Evolutionary conservation across 495 filamentous ascomycete species (phyloP).

Genomic region (Penicillium waksmanii): DNA sequence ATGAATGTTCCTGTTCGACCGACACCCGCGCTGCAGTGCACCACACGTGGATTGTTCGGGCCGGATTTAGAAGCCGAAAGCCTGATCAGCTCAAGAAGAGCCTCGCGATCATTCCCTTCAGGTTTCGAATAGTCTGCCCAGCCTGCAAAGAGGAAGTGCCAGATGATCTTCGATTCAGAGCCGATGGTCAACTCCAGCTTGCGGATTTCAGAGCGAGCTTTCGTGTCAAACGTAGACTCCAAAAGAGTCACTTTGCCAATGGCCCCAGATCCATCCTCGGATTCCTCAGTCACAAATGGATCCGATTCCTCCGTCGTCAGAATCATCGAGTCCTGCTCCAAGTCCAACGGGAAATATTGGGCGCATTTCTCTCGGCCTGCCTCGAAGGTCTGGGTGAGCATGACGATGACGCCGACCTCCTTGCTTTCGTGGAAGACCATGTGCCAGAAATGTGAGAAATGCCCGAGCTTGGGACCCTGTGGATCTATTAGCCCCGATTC

Average conservation of each 20-base stretch:
- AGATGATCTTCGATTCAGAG: slow-evolving; percentile 70
- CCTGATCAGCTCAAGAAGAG: slow-evolving; percentile 77
- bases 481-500: slow-evolving; percentile 1
- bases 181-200: slow-evolving; percentile 59
- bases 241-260: slow-evolving; percentile 52
- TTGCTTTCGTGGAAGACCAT: slow-evolving; percentile 89
- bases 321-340: slow-evolving; percentile 62
- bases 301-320: slow-evolving; percentile 55
- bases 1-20: slow-evolving; percentile 96
- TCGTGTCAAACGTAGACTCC: slow-evolving; percentile 48
- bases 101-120: slow-evolving; percentile 73
- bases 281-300: slow-evolving; percentile 31
- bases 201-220: slow-evolving; percentile 57
- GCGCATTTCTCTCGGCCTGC: slow-evolving; percentile 84
- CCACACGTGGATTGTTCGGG: slow-evolving; percentile 76
- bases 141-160: slow-evolving; percentile 86
- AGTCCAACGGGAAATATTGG: slow-evolving; percentile 78
- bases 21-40: slow-evolving; percentile 94
- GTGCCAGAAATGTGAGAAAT: slow-evolving; percentile 83
- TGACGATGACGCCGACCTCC: slow-evolving; percentile 84
- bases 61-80: slow-evolving; percentile 73
- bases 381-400: slow-evolving; percentile 93
- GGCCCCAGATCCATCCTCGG: slow-evolving; percentile 20
- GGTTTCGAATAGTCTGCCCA: slow-evolving; percentile 97
- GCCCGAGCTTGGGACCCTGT: slow-evolving; percentile 77